These are phyloP conservation scores for Exophiala xenobiotica DNA, from an alignment of 2,329 filamentous ascomycete species.

Conservation along the genomic window DNA sequence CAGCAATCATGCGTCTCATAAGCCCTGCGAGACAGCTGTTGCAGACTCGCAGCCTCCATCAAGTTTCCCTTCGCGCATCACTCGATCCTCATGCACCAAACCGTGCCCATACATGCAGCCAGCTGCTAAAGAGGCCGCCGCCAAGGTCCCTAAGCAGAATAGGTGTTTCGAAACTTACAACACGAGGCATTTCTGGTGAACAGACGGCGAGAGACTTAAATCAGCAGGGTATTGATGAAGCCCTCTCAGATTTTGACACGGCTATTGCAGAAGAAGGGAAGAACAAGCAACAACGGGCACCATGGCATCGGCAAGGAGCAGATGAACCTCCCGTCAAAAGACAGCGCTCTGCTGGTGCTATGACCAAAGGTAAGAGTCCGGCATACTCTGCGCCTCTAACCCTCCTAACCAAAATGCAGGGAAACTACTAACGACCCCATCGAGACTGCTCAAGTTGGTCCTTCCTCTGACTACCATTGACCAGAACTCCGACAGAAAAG, in stretches of 20 bases:
- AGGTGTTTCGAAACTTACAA: not conserved
- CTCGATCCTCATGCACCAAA: not conserved
- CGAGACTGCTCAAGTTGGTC: conserved; percentile 75
- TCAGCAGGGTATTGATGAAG: conserved; percentile 29
- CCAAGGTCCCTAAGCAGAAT: not conserved
- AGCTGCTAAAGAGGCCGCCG: not conserved
- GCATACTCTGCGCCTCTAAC: not conserved
- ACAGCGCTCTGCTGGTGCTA: conserved; percentile 54
- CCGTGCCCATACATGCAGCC: not conserved
- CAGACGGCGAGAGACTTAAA: conserved; percentile 29
- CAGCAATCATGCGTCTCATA: not conserved
- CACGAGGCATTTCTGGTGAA: conserved; percentile 16
- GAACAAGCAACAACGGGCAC: conserved; percentile 56
- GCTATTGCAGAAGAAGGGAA: conserved; percentile 41
- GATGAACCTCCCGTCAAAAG: conserved; percentile 57
- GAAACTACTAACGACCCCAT: conserved; percentile 77
- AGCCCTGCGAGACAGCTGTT: not conserved
- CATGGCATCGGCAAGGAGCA: conserved; percentile 65
- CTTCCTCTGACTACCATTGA: conserved; percentile 68
- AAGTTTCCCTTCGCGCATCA: conserved; percentile 4
- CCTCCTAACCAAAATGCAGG: conserved; percentile 45
- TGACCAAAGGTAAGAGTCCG: conserved; percentile 61
- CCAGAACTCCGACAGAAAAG: conserved; percentile 60
- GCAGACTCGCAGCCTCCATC: conserved; percentile 4
- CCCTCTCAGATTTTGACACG: conserved; percentile 27